Conservation (phyloP, 2,329 filamentous ascomycete genomes). For the Periconia macrospinosa region DNA sequence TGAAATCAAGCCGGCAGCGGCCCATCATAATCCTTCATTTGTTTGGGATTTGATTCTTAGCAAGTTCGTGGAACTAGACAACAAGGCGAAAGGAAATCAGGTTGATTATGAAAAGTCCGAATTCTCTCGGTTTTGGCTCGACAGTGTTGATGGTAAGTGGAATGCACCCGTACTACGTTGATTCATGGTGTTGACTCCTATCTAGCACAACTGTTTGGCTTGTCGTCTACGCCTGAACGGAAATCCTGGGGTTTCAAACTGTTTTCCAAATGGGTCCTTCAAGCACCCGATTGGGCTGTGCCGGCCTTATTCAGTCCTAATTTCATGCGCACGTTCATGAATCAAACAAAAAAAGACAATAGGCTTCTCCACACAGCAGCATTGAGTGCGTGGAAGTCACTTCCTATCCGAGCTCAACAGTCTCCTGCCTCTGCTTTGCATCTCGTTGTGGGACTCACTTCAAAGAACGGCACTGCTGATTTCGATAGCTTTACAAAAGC, state of each 20-base stretch:
- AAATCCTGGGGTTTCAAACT: conserved; percentile 92
- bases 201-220: conserved; percentile 79
- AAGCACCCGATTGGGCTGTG: conserved; percentile 50
- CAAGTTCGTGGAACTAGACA: conserved; percentile 34
- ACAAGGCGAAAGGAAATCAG: conserved; percentile 25
- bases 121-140: conserved; percentile 81
- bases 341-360: conserved; percentile 40
- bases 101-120: conserved; percentile 42
- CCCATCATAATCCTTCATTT: conserved; percentile 81
- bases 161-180: background rate
- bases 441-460: conserved; percentile 69
- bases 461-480: conserved; percentile 69
- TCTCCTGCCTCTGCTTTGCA: conserved; percentile 60
- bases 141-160: conserved; percentile 80
- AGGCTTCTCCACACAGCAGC: conserved; percentile 66
- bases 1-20: conserved; percentile 66
- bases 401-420: conserved; percentile 65
- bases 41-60: conserved; percentile 81
- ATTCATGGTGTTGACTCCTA: conserved; percentile 4
- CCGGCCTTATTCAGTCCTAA: conserved; percentile 77
- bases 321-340: conserved; percentile 60
- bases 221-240: conserved; percentile 79
- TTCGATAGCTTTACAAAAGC: conserved; percentile 87
- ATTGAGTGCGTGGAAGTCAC: conserved; percentile 70
- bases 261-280: conserved; percentile 71